Percentiles rank a stretch among this genome's conserved stretches.
phyloP scores from a whole-genome alignment of 139 green algal species.

The Chlamydomonas sp. region DNA sequence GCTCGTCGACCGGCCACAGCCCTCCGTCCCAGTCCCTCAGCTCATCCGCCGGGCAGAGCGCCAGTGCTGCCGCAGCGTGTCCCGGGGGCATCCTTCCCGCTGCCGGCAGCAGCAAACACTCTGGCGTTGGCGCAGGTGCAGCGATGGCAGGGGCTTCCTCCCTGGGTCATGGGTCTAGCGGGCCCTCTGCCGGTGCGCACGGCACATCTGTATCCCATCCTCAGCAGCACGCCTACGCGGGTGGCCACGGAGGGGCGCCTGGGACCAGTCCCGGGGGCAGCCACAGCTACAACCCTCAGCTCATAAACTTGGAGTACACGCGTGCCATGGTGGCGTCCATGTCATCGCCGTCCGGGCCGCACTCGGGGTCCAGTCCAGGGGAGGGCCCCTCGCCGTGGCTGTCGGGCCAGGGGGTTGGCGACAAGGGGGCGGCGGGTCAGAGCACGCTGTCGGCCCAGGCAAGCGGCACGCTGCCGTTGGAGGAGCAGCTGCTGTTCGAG shows the following conservation, averaged over 20 bases:
- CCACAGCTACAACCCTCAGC: not conserved
- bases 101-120: no score
- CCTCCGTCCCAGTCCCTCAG: conserved; percentile 1
- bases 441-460: conserved; percentile 12
- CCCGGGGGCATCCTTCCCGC: not conserved
- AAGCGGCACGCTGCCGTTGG: not conserved
- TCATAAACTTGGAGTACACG: conserved; percentile 13
- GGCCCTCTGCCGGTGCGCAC: no score
- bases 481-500: conserved; percentile 21
- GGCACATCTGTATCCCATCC: no score
- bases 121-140: no score
- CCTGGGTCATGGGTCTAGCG: no score
- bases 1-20: not conserved
- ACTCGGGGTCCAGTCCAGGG: no score
- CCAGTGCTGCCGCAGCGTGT: not conserved
- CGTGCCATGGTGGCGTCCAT: not conserved
- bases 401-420: no score
- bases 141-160: no score
- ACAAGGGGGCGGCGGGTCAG: no score
- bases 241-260: not conserved
- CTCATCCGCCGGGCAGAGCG: not conserved
- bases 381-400: no score
- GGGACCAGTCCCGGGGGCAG: not conserved
- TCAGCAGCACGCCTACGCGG: no score
- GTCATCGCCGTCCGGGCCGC: not conserved